Conservation (phyloP, 2,329 filamentous ascomycete genomes). For the Aureobasidium sp. region DNA sequence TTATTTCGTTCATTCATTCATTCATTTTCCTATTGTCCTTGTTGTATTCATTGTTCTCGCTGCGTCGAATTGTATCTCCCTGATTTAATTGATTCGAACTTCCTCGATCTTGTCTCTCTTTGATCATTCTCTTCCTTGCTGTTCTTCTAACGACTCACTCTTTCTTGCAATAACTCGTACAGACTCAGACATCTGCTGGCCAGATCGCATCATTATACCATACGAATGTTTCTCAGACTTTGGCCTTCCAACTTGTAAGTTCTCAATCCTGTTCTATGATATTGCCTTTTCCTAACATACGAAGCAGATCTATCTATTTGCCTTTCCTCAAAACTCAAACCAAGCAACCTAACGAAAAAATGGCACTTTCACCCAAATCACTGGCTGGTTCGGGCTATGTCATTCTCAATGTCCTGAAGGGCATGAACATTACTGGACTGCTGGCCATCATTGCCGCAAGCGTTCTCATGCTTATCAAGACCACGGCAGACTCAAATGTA, state of each 20-base stretch:
- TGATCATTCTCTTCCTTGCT: neutral
- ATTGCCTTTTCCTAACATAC: constrained; percentile 16
- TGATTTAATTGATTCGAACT: neutral
- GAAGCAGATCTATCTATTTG: constrained; percentile 15
- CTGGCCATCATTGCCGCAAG: constrained; percentile 40
- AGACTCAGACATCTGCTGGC: constrained; percentile 12
- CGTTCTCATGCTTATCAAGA: constrained; percentile 67
- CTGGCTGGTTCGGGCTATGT: constrained; percentile 46
- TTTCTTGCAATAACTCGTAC: neutral
- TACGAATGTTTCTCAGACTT: constrained; percentile 27
- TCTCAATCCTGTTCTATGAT: neutral
- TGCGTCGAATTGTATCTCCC: constrained; percentile 15
- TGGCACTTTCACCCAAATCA: constrained; percentile 38
- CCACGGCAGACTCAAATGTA: constrained; percentile 58
- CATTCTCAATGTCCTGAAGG: constrained; percentile 42
- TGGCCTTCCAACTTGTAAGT: constrained; percentile 27
- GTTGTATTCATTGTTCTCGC: constrained; percentile 9
- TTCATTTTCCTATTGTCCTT: constrained; percentile 12
- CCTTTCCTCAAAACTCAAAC: constrained; percentile 13
- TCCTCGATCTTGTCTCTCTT: neutral
- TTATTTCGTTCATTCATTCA: constrained; percentile 14
- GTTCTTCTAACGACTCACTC: neutral
- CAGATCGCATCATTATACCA: constrained; percentile 6
- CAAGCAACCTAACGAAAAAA: constrained; percentile 16
- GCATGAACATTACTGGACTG: constrained; percentile 41